These are phyloP conservation scores for Rhynchosporium graminicola DNA, from an alignment of 2,329 filamentous ascomycete genomes.

Conservation along the genomic window DNA sequence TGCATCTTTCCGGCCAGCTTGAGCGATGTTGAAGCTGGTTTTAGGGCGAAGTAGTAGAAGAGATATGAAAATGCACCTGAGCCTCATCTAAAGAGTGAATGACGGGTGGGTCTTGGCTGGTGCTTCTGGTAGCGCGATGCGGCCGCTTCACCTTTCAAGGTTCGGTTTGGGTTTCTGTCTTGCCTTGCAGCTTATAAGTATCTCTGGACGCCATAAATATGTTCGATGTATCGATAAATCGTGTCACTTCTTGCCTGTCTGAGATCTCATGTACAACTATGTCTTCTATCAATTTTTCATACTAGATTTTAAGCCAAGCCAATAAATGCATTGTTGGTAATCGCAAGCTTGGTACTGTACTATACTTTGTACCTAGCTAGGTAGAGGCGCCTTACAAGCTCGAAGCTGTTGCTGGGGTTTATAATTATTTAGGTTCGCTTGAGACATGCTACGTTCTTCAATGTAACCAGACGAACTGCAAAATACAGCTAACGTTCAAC, in stretches of 20 bases:
- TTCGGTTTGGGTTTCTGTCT: neutral
- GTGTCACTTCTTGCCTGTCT: too few relatives aligned
- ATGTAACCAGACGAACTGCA: slow-evolving; percentile 1
- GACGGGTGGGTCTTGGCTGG: neutral
- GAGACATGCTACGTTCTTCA: slow-evolving; percentile 1
- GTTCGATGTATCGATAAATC: too few relatives aligned
- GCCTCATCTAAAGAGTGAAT: neutral
- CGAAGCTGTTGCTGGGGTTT: neutral
- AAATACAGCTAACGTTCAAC: neutral
- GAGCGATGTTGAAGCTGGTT: neutral
- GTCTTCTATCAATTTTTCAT: too few relatives aligned
- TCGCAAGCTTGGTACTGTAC: too few relatives aligned
- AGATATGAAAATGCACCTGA: neutral
- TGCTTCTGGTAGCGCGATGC: neutral
- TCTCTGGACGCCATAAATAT: too few relatives aligned
- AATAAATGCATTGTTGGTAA: too few relatives aligned
- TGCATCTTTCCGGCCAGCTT: neutral
- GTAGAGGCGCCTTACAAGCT: neutral
- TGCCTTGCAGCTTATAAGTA: too few relatives aligned
- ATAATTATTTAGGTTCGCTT: neutral
- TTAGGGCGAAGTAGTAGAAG: too few relatives aligned
- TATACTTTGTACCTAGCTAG: too few relatives aligned
- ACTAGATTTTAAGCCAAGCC: too few relatives aligned
- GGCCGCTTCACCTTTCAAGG: neutral
- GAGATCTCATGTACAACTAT: too few relatives aligned